Conservation (phyloP, 148 eudicot genomes). For the Salicornia ramosissima region DNA sequence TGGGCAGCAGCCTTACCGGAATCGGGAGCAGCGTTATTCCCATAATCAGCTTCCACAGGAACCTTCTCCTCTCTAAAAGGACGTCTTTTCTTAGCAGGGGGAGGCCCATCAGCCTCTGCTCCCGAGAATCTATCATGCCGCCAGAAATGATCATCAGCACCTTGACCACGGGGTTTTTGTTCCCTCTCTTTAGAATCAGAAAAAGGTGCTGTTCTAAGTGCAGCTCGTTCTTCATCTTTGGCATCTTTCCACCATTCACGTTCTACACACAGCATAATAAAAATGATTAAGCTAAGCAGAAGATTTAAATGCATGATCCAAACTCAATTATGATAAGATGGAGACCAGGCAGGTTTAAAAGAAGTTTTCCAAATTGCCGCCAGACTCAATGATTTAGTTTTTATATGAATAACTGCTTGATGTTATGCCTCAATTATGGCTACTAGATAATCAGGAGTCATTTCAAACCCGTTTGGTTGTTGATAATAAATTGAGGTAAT, state of each 20-base stretch:
- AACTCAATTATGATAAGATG: too few relatives aligned
- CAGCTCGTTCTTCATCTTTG: constrained; percentile 38
- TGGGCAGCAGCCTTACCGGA: constrained; percentile 24
- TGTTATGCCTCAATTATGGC: too few relatives aligned
- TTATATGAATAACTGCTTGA: too few relatives aligned
- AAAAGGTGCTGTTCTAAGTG: constrained; percentile 27
- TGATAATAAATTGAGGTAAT: too few relatives aligned
- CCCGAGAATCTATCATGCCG: constrained; percentile 56
- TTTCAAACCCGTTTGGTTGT: too few relatives aligned
- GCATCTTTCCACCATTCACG: constrained; percentile 67
- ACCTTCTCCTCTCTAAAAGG: constrained; percentile 75
- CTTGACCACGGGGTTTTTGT: constrained; percentile 41
- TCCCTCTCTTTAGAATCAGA: constrained; percentile 30
- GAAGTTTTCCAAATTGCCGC: too few relatives aligned
- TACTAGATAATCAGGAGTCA: too few relatives aligned
- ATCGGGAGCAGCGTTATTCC: constrained; percentile 28
- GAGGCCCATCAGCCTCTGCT: constrained; percentile 39
- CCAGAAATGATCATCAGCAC: constrained; percentile 45
- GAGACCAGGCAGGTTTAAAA: not conserved
- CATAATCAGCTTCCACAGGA: constrained; percentile 32
- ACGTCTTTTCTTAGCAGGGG: constrained; percentile 58
- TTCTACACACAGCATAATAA: constrained; percentile 31
- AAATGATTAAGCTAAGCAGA: not conserved
- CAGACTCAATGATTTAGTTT: too few relatives aligned
- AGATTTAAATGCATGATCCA: not conserved